Evolutionary conservation across 805 yeast species (phyloP), one percentile per base, ranked within the genome.

Genomic region (Dipodascus albidus): DNA sequence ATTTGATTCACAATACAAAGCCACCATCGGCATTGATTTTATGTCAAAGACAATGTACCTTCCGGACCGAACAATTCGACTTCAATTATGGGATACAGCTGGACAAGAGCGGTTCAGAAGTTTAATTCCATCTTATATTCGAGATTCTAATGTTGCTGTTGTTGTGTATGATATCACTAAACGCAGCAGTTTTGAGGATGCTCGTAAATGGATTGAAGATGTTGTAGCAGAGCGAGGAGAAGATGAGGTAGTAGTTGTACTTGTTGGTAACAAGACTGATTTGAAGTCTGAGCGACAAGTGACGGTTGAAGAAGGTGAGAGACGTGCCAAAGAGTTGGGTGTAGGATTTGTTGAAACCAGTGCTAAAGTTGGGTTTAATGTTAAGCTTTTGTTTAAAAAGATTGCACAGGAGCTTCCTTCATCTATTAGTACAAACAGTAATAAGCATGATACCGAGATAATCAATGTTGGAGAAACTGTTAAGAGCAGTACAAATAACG

Each of bases 61-160:
- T 50, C 96, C 95, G 60, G 98, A 93, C 68, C 89, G 91, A 60
- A 93, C 99, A 2, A 87, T 93, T 44, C 78, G 99, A 62, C 76
- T 93, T 58, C 99, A 93, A 71, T 73, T 93, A 55, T 93, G 99
- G 98, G 98, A 90, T 67, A 90, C 98, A 2, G 96, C 96, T 1
- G 96, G 98, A 15, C 98, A 90, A 70, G 99, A 93, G 68, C 74
- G 99, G 61, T 93, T 93, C 74, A 76, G 98, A 64, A 85, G 96
- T 17, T 77, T 93, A 66, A 91, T 93, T 54, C 99, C 99, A 2
- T 85, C 96, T 9, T 93, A 93, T 65, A 93, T 93, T 56, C 77
- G 99, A 61, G 99, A 93, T 68, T 85, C 95, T 15, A 89, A 90
- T 62, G 98, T 93, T n/a, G 98, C 99, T 0, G 95, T 93, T 49